Percentiles rank a stretch among this genome's conserved stretches.
These are phyloP conservation scores for Heterobasidion irregulare DNA, from an alignment of 1,284 basidiomycete species.

Conservation along the genomic window DNA sequence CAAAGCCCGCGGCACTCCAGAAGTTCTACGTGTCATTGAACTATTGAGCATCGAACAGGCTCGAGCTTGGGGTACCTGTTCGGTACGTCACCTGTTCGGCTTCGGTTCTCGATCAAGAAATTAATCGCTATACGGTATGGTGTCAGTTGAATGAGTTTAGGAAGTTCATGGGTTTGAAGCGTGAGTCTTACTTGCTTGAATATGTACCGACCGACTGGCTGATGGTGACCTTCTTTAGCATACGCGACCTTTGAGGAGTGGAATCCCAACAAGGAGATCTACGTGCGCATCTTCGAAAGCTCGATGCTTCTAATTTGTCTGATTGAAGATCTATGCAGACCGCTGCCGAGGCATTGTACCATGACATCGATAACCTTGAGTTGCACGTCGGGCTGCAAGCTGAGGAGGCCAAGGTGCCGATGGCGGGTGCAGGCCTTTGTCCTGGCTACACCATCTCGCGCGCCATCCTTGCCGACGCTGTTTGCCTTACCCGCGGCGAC, in stretches of 20 bases:
- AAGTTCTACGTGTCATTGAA: slow-evolving; percentile 62
- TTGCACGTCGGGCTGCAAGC: slow-evolving; percentile 70
- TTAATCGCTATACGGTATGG: neutral
- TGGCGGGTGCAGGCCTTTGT: slow-evolving; percentile 74
- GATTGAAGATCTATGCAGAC: slow-evolving; percentile 26
- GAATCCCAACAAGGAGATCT: slow-evolving; percentile 62
- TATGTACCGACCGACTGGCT: neutral
- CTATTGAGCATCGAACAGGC: slow-evolving; percentile 66
- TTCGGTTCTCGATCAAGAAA: neutral
- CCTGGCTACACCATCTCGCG: slow-evolving; percentile 86
- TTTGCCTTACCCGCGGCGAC: slow-evolving; percentile 59
- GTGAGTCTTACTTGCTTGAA: slow-evolving; percentile 15
- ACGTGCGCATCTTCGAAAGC: slow-evolving; percentile 28
- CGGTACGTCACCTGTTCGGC: slow-evolving; percentile 32
- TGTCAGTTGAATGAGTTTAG: slow-evolving; percentile 59
- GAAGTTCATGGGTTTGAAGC: slow-evolving; percentile 42
- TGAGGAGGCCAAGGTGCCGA: slow-evolving; percentile 63
- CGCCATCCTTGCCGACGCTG: slow-evolving; percentile 79
- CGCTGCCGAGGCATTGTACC: slow-evolving; percentile 63
- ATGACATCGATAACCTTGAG: slow-evolving; percentile 70
- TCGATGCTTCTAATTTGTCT: neutral
- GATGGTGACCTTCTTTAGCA: slow-evolving; percentile 25
- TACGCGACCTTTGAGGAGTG: slow-evolving; percentile 67
- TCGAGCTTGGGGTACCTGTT: slow-evolving; percentile 68
- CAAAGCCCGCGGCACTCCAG: slow-evolving; percentile 68